Base-by-base conservation (phyloP, 306 rosid genomes). In the Cucumis melo region DNA sequence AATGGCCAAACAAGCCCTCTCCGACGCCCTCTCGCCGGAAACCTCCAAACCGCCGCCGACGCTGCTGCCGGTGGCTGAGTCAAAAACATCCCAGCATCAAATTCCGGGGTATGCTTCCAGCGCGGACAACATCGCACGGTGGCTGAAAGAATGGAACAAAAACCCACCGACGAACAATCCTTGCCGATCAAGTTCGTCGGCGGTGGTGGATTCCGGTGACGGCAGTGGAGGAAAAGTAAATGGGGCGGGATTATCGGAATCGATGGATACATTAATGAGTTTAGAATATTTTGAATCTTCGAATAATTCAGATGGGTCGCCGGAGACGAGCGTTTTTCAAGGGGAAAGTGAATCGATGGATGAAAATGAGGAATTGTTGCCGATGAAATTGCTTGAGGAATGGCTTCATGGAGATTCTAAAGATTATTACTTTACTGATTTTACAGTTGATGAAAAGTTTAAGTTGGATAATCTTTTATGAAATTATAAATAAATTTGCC, bases 1-100 rank as follows among this genome's bases (percentile, higher is more conserved):
- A 58, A 83, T 84, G 88, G 98, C 98, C 0, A 89, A 91, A 55
- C 87, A 85, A 80, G 98, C 97, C 12, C 93, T 94, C 1, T 80
- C 80, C 23, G 94, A 90, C 8, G 98, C 98, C 17, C 86, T 94
- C 7, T 86, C 94, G 34, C 94, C 92, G 39, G 82, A 86, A 54
- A 85, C 84, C 19, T 71, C 80, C 10, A 79, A 59, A 11, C 73
- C 46, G 9, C 72, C 67, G 10, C 82, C 23, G 81, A 81, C 53
- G 60, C 80, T 42, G 10, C 80, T 78, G 4, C 81, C 85, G 2
- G 23, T 7, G 16, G 78, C 4, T 7, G 84, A 58, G 57, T 36
- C 41, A 6, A 8, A 41, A 29, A 60, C 44, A 41, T 15, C 23
- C 64, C 73, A 24, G 41, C 53, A 1, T n/a, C 76, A 32, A 53